Evolutionary conservation across 2,329 filamentous ascomycete species (phyloP), one percentile per base, ranked within the genome.

Genomic region (Triangularia setosa): DNA sequence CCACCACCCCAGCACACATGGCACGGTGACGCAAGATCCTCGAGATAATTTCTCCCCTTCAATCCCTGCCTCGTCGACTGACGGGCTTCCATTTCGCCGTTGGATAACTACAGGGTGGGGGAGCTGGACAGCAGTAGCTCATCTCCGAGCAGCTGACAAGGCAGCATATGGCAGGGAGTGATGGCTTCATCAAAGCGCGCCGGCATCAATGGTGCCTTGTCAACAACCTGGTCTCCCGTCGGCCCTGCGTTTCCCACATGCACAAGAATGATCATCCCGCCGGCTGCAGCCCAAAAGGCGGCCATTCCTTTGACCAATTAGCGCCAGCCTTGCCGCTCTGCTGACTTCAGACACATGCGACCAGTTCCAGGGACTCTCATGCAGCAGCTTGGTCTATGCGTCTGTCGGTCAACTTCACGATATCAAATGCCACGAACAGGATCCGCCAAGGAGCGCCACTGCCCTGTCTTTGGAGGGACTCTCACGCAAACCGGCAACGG

Each of bases 321-420:
- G 70, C 65, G 60, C 28, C 18, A 57, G 62, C 68, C 64, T 65
- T 64, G 65, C 58, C 63, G 68, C 66, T 65, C 69, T 68, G 65
- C 62, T 71, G 71, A 71, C 69, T 67, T 65, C 54, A 60, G 61
- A 62, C 62, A 57, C 58, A 69, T 71, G 71, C 71, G 66, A 63
- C 69, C 68, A 35, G 35, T 65, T 61, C 65, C 52, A 57, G 57
- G 40, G 63, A 60, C 64, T 24, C 63, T 68, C 61, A 66, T 71
- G 67, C 69, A 70, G 63, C 64, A 44, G 11, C 35, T 28, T 66
- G 65, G 68, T 69, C 68, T 66, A 69, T 69, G 69, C 68, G 64
- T 25, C 27, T 67, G 64, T 30, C 24, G 48, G 58, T 59, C 53
- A 33, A 60, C 54, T 57, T 58, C 62, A 69, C 69, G 62, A 67